Base-by-base conservation (phyloP, 2,329 filamentous ascomycete species). In the Sclerotinia trifoliorum region DNA sequence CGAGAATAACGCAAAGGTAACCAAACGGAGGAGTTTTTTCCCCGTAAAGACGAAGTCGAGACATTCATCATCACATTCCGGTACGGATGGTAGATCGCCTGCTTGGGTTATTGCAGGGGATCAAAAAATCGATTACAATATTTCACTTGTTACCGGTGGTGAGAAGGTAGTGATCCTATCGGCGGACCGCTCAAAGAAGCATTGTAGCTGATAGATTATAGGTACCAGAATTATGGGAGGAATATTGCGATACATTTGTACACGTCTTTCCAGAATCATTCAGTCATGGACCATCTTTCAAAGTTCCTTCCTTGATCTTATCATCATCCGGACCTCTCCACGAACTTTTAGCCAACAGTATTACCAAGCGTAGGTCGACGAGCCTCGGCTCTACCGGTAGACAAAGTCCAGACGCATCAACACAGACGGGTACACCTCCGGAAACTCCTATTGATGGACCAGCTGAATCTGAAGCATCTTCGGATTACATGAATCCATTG, bases 211-310 rank as follows among this genome's bases (percentile, higher is more conserved):
- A 66, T 32, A 3, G n/a, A 21, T 29, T n/a, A 17, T n/a, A 88
- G 86, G 85, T 90, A 5, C 86, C 87, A 1, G 88, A 90, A 76
- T 78, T 90, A 26, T 90, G 88, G 88, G 85, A 87, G 71, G 86
- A 89, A 66, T 79, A 77, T 64, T 87, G 85, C 51, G 83, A 83
- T 70, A 82, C 88, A 32, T 80, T 82, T 63, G 82, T 90, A 26
- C 86, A 87, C 72, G 78, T 90, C 5, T 84, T 84, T 67, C 81
- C 86, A 1, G 82, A 80, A 66, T 79, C 79, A 6, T 83, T 80
- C 69, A 82, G 82, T 13, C 78, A 77, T 11, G 84, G 84, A 0
- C 83, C 87, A 2, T 88, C 85, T 0, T 89, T 90, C 79, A 88
- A 85, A 74, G 82, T 89, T 8, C 65, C 66, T 10, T 69, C 77